Conservation (phyloP, 75 land plant species). For the Adiantum capillusveneris region DNA sequence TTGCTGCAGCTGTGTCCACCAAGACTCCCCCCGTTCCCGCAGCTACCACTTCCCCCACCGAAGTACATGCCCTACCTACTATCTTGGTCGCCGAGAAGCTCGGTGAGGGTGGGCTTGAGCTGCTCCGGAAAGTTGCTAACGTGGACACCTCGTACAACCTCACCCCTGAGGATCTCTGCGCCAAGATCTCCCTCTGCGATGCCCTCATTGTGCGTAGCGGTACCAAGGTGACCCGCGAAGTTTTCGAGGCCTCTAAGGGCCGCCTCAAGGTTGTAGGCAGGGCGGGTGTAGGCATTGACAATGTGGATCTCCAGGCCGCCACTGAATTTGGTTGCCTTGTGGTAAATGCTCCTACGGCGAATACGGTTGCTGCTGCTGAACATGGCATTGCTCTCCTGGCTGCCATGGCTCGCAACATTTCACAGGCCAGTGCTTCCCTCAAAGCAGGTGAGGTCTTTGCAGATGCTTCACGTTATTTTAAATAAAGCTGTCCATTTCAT, state of each 20-base stretch:
- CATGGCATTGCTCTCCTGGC: conserved; percentile 80
- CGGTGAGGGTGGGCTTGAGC: conserved; percentile 67
- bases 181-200: conserved; percentile 92
- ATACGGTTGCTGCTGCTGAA: conserved; percentile 96
- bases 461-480: not conserved
- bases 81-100: conserved; percentile 90
- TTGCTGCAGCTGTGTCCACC: not conserved
- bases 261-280: conserved; percentile 80
- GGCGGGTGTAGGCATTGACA: conserved; percentile 95
- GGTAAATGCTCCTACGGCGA: conserved; percentile 93
- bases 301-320: conserved; percentile 85
- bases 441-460: conserved; percentile 89
- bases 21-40: not conserved
- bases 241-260: conserved; percentile 65
- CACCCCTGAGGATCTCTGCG: conserved; percentile 66
- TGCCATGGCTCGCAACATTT: conserved; percentile 75
- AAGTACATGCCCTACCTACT: conserved; percentile 60
- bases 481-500: too few species aligned
- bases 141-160: conserved; percentile 90
- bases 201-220: conserved; percentile 86
- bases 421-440: conserved; percentile 76
- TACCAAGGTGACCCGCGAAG: conserved; percentile 82
- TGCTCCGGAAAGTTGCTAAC: conserved; percentile 55
- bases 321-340: conserved; percentile 89
- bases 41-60: conserved; percentile 5